A percentile compares a stretch with the other conserved stretches of the same genome.
phyloP scores from a whole-genome alignment of 2,329 filamentous ascomycete species.

The Esteya vermicola region DNA sequence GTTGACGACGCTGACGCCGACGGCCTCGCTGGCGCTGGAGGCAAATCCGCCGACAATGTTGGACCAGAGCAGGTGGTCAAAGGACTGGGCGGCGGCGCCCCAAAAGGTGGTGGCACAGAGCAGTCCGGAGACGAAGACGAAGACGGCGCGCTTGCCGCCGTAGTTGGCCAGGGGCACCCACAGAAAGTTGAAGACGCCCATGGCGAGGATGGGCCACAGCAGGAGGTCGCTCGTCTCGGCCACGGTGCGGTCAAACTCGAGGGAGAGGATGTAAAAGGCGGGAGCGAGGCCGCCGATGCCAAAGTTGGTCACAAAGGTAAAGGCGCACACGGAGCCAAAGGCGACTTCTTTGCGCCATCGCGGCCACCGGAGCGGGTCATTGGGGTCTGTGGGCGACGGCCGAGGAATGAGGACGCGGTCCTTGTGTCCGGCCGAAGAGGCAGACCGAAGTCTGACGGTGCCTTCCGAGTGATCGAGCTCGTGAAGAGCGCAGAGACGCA shows the following conservation, averaged over 20 bases:
- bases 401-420: slow-evolving; percentile 25
- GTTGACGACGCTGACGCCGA: slow-evolving; percentile 21
- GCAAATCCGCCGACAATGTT: slow-evolving; percentile 30
- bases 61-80: slow-evolving; percentile 27
- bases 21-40: slow-evolving; percentile 27
- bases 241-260: slow-evolving; percentile 27
- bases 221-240: slow-evolving; percentile 27
- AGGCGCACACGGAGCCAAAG: slow-evolving; percentile 26
- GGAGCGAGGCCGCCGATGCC: slow-evolving; percentile 28
- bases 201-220: slow-evolving; percentile 26
- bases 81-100: slow-evolving; percentile 25
- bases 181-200: slow-evolving; percentile 32
- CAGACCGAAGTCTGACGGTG: slow-evolving; percentile 31
- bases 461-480: slow-evolving; percentile 16
- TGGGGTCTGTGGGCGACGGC: slow-evolving; percentile 27
- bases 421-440: too few relatives aligned
- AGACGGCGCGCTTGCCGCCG: slow-evolving; percentile 29
- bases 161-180: slow-evolving; percentile 33
- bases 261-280: slow-evolving; percentile 26
- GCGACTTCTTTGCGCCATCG: slow-evolving; percentile 28
- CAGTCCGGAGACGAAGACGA: slow-evolving; percentile 25
- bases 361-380: slow-evolving; percentile 33
- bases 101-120: slow-evolving; percentile 25
- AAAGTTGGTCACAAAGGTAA: slow-evolving; percentile 30
- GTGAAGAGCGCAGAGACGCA: slow-evolving; percentile 13